Evolutionary conservation across 2,329 filamentous ascomycete species (phyloP).

Genomic region (Monilinia vaccinii-corymbosi): DNA sequence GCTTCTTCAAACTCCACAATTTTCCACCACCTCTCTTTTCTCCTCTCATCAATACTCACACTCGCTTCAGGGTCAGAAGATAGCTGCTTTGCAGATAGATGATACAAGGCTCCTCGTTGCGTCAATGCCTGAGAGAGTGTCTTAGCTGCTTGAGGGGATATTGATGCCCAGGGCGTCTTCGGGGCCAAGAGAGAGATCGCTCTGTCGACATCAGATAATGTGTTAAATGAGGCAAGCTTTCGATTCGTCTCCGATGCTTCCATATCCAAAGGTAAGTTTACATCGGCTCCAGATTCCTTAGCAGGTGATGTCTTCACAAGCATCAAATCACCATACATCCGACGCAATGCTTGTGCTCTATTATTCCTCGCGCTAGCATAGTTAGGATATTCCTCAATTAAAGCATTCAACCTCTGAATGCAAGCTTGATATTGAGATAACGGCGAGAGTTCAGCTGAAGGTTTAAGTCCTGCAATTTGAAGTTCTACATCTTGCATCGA

Average conservation of each 20-base stretch:
- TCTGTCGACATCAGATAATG: constrained; percentile 45
- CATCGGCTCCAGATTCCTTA: not conserved
- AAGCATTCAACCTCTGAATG: constrained; percentile 40
- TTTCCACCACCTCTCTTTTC: constrained; percentile 15
- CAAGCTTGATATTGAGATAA: constrained; percentile 38
- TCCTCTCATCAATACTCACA: constrained; percentile 1
- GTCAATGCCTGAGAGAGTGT: constrained; percentile 63
- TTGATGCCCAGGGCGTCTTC: constrained; percentile 36
- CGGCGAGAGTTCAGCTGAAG: constrained; percentile 23
- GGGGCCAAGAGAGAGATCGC: constrained; percentile 54
- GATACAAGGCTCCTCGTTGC: constrained; percentile 58
- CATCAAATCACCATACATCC: constrained; percentile 48
- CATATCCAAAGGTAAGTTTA: constrained; percentile 21
- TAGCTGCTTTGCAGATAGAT: constrained; percentile 41
- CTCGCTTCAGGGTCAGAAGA: constrained; percentile 16
- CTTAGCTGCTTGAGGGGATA: constrained; percentile 56
- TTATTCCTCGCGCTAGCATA: constrained; percentile 72
- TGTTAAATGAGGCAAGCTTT: constrained; percentile 33
- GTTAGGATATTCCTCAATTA: constrained; percentile 49
- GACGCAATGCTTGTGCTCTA: constrained; percentile 56
- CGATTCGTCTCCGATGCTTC: constrained; percentile 35
- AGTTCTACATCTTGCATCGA: constrained; percentile 47
- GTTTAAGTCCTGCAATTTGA: constrained; percentile 32
- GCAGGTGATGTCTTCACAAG: not conserved
- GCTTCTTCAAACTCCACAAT: constrained; percentile 51